A percentile compares a stretch with the other conserved stretches of the same genome.
Conservation (phyloP, 2,329 filamentous ascomycete species). For the Sclerotinia subarctica region DNA sequence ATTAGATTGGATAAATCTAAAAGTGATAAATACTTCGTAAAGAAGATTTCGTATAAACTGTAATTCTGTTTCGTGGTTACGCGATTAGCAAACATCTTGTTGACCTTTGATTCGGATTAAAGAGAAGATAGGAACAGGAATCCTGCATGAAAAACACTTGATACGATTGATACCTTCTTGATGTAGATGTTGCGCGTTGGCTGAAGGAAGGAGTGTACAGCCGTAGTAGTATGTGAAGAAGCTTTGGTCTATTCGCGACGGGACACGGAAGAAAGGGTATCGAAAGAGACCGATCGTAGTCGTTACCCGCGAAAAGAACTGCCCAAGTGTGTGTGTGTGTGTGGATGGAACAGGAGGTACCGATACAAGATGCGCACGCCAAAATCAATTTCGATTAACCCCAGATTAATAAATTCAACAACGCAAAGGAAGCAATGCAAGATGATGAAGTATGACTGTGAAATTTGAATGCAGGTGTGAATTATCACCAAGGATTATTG, state of each 20-base stretch:
- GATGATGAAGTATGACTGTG: constrained; percentile 12
- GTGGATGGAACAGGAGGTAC: too few relatives aligned
- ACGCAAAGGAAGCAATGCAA: constrained; percentile 11
- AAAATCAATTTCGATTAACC: background rate
- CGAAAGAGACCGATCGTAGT: background rate
- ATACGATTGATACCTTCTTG: constrained; percentile 3
- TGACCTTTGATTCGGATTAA: constrained; percentile 2
- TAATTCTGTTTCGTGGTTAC: constrained; percentile 15
- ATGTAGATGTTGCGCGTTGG: constrained; percentile 1
- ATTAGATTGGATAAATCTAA: background rate
- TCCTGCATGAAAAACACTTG: constrained; percentile 9
- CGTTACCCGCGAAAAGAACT: background rate
- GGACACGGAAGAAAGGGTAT: constrained; percentile 16
- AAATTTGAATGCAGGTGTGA: constrained; percentile 11
- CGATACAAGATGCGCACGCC: background rate
- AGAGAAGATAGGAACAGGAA: background rate
- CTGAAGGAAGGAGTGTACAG: background rate
- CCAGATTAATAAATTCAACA: background rate
- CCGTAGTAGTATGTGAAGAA: constrained; percentile 1
- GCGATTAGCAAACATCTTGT: constrained; percentile 11
- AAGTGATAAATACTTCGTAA: background rate
- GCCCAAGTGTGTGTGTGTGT: too few relatives aligned
- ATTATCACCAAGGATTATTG: constrained; percentile 2
- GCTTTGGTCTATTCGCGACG: constrained; percentile 12
- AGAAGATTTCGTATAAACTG: constrained; percentile 6